A percentile compares a stretch with the other conserved stretches of the same genome.
Evolutionary conservation across 192 early-diverging fungal species (phyloP).

Genomic region (Fimicolochytrium jonesii): DNA sequence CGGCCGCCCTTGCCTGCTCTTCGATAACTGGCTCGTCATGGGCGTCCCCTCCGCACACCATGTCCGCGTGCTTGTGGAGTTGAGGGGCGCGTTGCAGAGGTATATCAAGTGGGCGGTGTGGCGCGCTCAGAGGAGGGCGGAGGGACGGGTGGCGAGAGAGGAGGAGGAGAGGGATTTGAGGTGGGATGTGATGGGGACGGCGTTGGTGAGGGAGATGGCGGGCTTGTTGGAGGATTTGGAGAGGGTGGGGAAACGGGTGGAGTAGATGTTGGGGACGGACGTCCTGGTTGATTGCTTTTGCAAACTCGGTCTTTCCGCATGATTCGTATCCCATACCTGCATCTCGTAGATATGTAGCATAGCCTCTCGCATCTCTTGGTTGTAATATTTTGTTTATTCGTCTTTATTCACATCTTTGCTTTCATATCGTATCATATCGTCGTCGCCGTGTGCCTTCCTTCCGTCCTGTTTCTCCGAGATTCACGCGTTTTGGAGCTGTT

Average conservation of each 20-base stretch:
- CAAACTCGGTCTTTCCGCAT: too few relatives aligned
- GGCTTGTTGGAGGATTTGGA: constrained; percentile 13
- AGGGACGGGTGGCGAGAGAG: background rate
- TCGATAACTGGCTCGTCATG: constrained; percentile 25
- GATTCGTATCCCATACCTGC: too few relatives aligned
- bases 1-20: background rate
- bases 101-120: constrained; percentile 42
- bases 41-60: constrained; percentile 9
- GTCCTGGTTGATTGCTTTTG: too few relatives aligned
- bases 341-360: too few relatives aligned
- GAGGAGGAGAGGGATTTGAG: background rate
- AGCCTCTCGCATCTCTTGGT: too few relatives aligned
- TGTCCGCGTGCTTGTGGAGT: constrained; percentile 23
- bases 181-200: constrained; percentile 21
- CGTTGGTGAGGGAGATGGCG: constrained; percentile 20
- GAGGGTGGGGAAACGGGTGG: background rate
- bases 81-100: constrained; percentile 24
- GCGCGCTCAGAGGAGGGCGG: constrained; percentile 12
- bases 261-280: background rate
- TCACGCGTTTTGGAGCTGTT: too few relatives aligned
- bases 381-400: too few relatives aligned
- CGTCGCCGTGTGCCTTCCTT: too few relatives aligned
- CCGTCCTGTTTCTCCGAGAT: too few relatives aligned
- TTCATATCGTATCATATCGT: too few relatives aligned
- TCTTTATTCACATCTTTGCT: too few relatives aligned